Evolutionary conservation across 208 protist genomes (phyloP), one percentile per base, ranked within the genome.

Genomic region (Wallacemonas sp.): DNA sequence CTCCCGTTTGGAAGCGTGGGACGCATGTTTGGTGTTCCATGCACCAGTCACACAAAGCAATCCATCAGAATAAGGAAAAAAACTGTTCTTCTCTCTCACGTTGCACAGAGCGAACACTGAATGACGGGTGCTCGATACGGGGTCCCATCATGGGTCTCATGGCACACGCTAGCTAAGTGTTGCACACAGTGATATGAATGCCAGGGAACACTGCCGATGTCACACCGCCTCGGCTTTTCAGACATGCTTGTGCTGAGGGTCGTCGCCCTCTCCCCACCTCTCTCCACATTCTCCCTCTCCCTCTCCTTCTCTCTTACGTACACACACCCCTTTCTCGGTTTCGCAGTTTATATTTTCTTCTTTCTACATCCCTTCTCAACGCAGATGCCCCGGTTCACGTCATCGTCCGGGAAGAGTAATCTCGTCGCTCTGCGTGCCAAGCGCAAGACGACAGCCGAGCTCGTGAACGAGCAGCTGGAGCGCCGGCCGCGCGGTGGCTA

Each of bases 381-480:
- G 43, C 19, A 23, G 56, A 78, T 78, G 72, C 44, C 49, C 11
- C 81, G 81, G 19, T 87, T 87, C 21, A 65, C 23, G 39, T 67
- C 69, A 17, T 48, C 58, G 12, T 54, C 57, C 12, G 66, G 68
- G 2, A 46, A 78, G 34, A 58, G 21, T 29, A 58, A 58, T n/a
- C 11, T 86, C 1, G 36, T 86, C n/a, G 52, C 72, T 52, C 63
- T 86, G 8, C 77, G 58, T 48, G 60, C 81, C 44, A 81, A 78
- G 69, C 79, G 72, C 38, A 91, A 79, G 77, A 80, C 83, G 0
- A 54, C 88, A 24, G 76, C 85, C 4, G 85, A 94, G 16, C 63
- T 83, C 11, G 72, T 92, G 36, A 90, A 90, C 67, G 88, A 87
- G 36, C 76, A 90, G 55, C 66, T 94, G 27, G 70, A 76, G 48